A percentile compares a stretch with the other conserved stretches of the same genome.
Evolutionary conservation across 768 basidiomycete species (phyloP).

Genomic region (Lepiota brunneoincarnata): DNA sequence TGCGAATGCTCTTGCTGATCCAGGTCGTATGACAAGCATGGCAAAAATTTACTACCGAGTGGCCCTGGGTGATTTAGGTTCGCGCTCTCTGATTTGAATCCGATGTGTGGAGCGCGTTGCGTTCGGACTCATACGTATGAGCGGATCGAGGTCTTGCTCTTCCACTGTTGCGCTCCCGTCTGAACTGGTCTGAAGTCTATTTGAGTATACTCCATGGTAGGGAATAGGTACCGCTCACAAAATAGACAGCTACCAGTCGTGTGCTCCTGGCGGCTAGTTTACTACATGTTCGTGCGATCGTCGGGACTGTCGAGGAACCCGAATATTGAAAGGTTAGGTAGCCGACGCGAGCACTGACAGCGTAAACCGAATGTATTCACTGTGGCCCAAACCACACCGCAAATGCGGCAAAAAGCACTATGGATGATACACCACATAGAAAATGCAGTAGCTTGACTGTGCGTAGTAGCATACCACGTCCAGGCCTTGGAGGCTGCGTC

Average conservation of each 20-base stretch:
- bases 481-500: no score
- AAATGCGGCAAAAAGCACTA: no score
- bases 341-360: no score
- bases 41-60: constrained; percentile 46
- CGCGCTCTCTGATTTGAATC: constrained; percentile 17
- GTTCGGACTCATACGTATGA: constrained; percentile 35
- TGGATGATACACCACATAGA: no score
- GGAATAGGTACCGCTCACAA: constrained; percentile 56
- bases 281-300: constrained; percentile 75
- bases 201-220: neutral
- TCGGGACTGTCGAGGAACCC: constrained; percentile 84
- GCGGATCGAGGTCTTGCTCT: constrained; percentile 68
- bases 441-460: no score
- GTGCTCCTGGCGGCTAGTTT: constrained; percentile 70
- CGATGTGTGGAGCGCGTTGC: constrained; percentile 26
- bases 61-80: constrained; percentile 20
- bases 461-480: no score
- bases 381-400: no score
- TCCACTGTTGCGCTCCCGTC: constrained; percentile 68
- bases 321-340: no score
- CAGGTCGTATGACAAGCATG: constrained; percentile 63
- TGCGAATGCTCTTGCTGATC: constrained; percentile 54
- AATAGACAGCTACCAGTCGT: constrained; percentile 51
- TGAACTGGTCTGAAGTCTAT: constrained; percentile 53
- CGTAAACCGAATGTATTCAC: no score